Evolutionary conservation across 1,139 yeast genomes (phyloP).

Genomic region (Scheffersomyces segobiensis): DNA sequence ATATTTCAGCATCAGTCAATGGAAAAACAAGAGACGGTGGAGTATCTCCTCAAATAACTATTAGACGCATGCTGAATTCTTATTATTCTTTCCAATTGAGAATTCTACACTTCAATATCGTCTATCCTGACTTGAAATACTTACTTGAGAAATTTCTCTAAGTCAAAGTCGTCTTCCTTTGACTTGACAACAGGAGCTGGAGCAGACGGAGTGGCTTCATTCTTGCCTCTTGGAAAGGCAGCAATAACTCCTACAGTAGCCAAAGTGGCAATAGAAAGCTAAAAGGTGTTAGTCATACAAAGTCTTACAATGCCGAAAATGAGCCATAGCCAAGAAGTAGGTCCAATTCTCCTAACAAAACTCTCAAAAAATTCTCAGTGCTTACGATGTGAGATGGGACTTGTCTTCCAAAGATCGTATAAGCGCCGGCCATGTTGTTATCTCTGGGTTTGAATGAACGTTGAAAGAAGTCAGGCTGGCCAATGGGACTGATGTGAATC

Average conservation of each 20-base stretch:
- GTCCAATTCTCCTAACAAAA: not conserved
- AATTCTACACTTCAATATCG: too few species aligned
- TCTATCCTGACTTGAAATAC: constrained; percentile 23
- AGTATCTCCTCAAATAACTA: not conserved
- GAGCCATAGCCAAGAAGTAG: too few species aligned
- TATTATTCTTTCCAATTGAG: not conserved
- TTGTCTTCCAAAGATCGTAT: constrained; percentile 61
- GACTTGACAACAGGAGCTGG: constrained; percentile 29
- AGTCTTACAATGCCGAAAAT: too few species aligned
- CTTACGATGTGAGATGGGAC: constrained; percentile 67
- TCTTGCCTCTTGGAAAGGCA: constrained; percentile 40
- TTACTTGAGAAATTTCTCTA: constrained; percentile 60
- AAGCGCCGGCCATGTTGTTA: constrained; percentile 56
- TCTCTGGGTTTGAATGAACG: not conserved
- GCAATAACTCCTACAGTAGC: constrained; percentile 47
- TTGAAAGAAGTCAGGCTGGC: not conserved
- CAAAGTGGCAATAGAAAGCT: constrained; percentile 49
- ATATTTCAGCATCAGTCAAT: not conserved
- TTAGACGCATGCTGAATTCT: not conserved
- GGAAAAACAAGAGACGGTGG: not conserved
- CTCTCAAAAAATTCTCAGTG: constrained; percentile 10
- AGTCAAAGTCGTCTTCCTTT: constrained; percentile 58
- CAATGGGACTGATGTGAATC: not conserved
- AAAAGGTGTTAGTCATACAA: not conserved
- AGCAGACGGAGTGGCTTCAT: constrained; percentile 27